Evolutionary conservation across 2,329 filamentous ascomycete species (phyloP).

Genomic region (Trichoderma citrinoviride): DNA sequence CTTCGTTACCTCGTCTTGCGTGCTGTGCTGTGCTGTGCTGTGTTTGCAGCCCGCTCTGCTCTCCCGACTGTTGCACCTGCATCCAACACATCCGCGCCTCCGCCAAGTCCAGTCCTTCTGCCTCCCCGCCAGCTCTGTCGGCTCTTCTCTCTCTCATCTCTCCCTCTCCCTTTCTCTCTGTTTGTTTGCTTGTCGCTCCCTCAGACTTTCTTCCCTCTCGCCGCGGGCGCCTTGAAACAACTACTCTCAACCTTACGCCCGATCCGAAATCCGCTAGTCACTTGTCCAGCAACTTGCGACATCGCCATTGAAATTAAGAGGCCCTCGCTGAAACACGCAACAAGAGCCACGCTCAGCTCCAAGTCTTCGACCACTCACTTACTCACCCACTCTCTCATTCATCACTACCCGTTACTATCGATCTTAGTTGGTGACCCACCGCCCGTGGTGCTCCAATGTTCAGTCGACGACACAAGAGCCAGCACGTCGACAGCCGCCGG

Average conservation of each 20-base stretch:
- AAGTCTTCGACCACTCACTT: neutral
- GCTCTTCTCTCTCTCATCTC: neutral
- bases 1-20: neutral
- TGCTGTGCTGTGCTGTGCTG: neutral
- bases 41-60: neutral
- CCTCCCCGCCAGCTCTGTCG: neutral
- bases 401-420: neutral
- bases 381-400: too few species aligned
- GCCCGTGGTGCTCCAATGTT: slow-evolving; percentile 37
- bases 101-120: neutral
- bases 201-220: neutral
- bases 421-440: slow-evolving; percentile 17
- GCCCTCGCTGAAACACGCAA: slow-evolving; percentile 17
- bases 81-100: neutral
- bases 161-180: neutral
- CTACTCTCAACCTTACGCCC: neutral
- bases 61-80: neutral
- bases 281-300: slow-evolving; percentile 12
- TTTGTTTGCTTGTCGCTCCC: slow-evolving; percentile 2
- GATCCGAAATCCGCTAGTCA: slow-evolving; percentile 6
- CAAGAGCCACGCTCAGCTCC: slow-evolving; percentile 10
- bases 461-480: slow-evolving; percentile 35
- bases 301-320: slow-evolving; percentile 15
- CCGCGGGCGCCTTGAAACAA: slow-evolving; percentile 12
- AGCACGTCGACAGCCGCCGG: slow-evolving; percentile 23